Base-by-base conservation (phyloP, 345 rosid genomes). In the Punica granatum region DNA sequence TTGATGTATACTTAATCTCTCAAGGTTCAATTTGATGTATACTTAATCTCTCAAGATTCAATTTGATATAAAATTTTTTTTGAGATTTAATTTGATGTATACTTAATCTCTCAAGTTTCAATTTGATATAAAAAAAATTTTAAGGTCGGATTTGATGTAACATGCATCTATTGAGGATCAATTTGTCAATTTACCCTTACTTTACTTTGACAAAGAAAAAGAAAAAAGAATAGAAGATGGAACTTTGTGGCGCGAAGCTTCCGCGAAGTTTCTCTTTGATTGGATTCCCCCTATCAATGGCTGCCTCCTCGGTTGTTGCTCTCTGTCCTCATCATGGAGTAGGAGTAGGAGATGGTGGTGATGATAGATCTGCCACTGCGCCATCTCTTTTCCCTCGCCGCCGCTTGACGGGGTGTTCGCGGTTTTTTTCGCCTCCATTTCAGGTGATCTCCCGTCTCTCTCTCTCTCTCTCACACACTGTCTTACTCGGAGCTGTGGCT, bases 171-270 rank as follows among this genome's bases (percentile, higher is more conserved):
- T n/a, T n/a, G n/a, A n/a, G n/a, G n/a, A n/a, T n/a, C n/a, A n/a
- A n/a, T n/a, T n/a, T n/a, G n/a, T n/a, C n/a, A n/a, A n/a, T n/a
- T n/a, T n/a, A n/a, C n/a, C n/a, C n/a, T n/a, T n/a, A n/a, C n/a
- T n/a, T n/a, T n/a, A n/a, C n/a, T 85, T 87, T 67, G 96, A 85
- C 75, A 90, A 72, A 4, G 90, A 87, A 44, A 90, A 80, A 51
- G 84, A 63, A 11, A 35, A 0, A 0, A 10, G 1, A 16, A 63
- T n/a, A 37, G 36, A 39, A 7, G 0, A 30, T 7, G 64, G 42
- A 3, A 13, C 26, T 49, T 26, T 26, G 12, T 28, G 15, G 36
- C 23, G 63, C 7, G 63, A 31, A 67, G 69, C 60, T 67, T 67
- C 69, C 46, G 1, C 33, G 69, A 67, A 67, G 69, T 39, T 67